Conservation (phyloP, 75 land plant genomes). For the Selaginella moellendorffii region DNA sequence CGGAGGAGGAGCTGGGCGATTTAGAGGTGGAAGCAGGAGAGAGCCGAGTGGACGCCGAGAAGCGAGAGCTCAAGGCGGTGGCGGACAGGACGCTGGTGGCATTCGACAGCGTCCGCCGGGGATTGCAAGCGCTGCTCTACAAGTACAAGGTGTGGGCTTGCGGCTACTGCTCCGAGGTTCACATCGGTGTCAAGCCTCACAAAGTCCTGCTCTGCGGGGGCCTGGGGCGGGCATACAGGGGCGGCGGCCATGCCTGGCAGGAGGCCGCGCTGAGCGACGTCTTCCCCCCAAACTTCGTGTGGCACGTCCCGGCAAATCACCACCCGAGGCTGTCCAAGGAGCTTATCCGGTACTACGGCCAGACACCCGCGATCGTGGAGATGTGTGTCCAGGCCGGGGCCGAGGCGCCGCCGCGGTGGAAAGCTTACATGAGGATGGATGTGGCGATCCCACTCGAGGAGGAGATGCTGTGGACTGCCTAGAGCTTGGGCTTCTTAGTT, state of each 20-base stretch:
- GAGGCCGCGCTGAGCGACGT: slow-evolving; percentile 63
- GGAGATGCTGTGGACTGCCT: slow-evolving; percentile 41
- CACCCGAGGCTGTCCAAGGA: slow-evolving; percentile 14
- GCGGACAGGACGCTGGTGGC: background rate
- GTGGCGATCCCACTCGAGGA: slow-evolving; percentile 34
- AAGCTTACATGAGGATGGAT: slow-evolving; percentile 57
- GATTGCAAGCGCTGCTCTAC: slow-evolving; percentile 25
- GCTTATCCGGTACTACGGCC: slow-evolving; percentile 49
- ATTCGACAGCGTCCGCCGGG: background rate
- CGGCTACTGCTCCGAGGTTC: slow-evolving; percentile 71
- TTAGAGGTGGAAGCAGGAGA: too few species aligned
- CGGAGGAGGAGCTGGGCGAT: too few species aligned
- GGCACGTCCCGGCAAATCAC: slow-evolving; percentile 41
- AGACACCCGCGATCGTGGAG: slow-evolving; percentile 74
- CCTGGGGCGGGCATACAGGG: slow-evolving; percentile 58
- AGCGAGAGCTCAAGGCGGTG: background rate
- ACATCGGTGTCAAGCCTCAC: slow-evolving; percentile 76
- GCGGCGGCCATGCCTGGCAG: slow-evolving; percentile 82
- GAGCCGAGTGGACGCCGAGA: too few species aligned
- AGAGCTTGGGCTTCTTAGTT: too few species aligned
- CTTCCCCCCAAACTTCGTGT: slow-evolving; percentile 56
- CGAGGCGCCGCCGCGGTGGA: slow-evolving; percentile 34
- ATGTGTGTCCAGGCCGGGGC: slow-evolving; percentile 76
- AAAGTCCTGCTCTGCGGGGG: slow-evolving; percentile 55
- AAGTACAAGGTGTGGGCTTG: slow-evolving; percentile 63